phyloP scores from a whole-genome alignment of 306 rosid species.

The Quercus cerris region DNA sequence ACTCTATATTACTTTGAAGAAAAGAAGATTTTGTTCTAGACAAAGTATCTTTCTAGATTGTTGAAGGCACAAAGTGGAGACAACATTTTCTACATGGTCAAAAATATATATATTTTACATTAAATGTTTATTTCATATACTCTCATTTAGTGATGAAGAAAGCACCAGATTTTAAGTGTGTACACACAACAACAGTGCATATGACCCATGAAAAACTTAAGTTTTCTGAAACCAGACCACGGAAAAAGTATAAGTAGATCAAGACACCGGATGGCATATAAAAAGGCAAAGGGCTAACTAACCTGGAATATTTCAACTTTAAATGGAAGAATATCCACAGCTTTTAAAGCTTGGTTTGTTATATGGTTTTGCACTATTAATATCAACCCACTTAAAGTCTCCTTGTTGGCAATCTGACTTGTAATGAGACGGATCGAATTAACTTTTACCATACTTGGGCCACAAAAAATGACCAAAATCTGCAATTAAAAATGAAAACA shows the following conservation, averaged over 20 bases:
- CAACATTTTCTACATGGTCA: not conserved
- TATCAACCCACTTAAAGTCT: constrained; percentile 59
- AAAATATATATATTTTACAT: not conserved
- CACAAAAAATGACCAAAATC: constrained; percentile 70
- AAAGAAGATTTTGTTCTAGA: not conserved
- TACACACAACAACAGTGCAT: not conserved
- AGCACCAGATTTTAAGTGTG: not conserved
- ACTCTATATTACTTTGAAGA: not conserved
- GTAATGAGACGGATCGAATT: constrained; percentile 47
- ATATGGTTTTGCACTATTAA: constrained; percentile 59
- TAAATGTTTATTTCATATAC: not conserved
- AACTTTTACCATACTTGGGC: constrained; percentile 57
- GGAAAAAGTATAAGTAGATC: not conserved
- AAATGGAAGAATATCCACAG: constrained; percentile 42
- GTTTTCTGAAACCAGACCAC: not conserved
- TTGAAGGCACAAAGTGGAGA: not conserved
- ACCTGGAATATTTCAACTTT: constrained; percentile 95
- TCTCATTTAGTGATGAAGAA: not conserved
- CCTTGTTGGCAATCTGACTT: constrained; percentile 61
- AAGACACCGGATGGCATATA: not conserved
- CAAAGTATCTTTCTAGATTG: not conserved
- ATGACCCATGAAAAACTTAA: not conserved
- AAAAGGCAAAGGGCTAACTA: constrained; percentile 16
- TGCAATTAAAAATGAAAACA: constrained; percentile 27
- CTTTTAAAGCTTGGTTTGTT: constrained; percentile 79